A percentile compares a stretch with the other conserved stretches of the same genome.
phyloP scores from a whole-genome alignment of 2,329 filamentous ascomycete species.

The Alternaria consortialis region DNA sequence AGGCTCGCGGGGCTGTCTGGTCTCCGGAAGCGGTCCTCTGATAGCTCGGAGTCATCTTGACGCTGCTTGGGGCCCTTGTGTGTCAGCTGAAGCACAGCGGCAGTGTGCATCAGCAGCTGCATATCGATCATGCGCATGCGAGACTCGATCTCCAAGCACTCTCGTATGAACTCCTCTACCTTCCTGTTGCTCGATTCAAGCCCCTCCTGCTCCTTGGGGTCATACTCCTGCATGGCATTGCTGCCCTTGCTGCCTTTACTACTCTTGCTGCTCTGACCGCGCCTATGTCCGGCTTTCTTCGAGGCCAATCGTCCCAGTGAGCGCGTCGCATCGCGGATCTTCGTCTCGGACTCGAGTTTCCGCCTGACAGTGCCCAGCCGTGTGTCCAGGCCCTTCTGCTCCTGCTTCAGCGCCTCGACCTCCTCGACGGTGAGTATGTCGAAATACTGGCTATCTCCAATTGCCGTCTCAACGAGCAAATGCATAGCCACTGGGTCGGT shows the following conservation, averaged over 20 bases:
- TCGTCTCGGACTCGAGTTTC: constrained; percentile 88
- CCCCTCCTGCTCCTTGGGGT: constrained; percentile 72
- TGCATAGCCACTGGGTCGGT: constrained; percentile 80
- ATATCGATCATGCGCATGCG: constrained; percentile 75
- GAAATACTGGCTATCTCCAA: constrained; percentile 85
- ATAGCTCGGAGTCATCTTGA: constrained; percentile 54
- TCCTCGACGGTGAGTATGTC: constrained; percentile 90
- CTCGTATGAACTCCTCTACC: constrained; percentile 83
- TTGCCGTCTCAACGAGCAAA: constrained; percentile 89
- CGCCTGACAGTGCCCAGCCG: constrained; percentile 84
- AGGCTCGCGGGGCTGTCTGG: constrained; percentile 81
- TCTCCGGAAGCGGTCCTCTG: constrained; percentile 52
- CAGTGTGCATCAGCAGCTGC: constrained; percentile 85
- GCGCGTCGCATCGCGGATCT: constrained; percentile 90
- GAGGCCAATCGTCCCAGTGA: constrained; percentile 85
- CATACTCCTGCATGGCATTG: constrained; percentile 32
- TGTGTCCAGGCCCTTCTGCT: constrained; percentile 74
- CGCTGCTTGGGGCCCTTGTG: constrained; percentile 77
- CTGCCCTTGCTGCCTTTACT: constrained; percentile 61
- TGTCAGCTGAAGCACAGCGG: constrained; percentile 88
- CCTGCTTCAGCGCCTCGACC: constrained; percentile 89
- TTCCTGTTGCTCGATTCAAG: constrained; percentile 77
- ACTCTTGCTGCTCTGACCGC: constrained; percentile 60
- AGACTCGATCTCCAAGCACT: constrained; percentile 84
- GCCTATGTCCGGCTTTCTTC: constrained; percentile 62